Percentiles rank a stretch among this genome's conserved stretches.
Conservation (phyloP, 2,329 filamentous ascomycete species). For the Neonectria neomacrospora region DNA sequence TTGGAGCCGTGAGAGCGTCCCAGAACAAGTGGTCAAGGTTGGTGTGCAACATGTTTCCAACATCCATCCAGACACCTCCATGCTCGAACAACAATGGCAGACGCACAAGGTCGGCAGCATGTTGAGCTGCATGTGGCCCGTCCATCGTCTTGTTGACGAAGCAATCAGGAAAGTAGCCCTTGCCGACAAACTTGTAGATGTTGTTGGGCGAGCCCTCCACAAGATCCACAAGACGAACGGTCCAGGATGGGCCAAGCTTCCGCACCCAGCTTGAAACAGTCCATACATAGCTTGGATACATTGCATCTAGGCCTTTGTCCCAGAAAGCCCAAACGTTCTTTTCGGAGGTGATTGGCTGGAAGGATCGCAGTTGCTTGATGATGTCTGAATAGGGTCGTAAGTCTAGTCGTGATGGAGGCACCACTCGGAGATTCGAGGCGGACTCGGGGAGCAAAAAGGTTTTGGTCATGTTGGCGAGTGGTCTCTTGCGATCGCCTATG, state of each 20-base stretch:
- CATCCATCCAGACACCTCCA: constrained; percentile 58
- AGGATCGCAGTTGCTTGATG: constrained; percentile 41
- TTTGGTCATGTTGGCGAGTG: constrained; percentile 17
- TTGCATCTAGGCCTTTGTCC: constrained; percentile 51
- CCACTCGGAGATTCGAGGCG: constrained; percentile 26
- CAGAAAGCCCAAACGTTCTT: constrained; percentile 60
- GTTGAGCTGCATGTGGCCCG: constrained; percentile 53
- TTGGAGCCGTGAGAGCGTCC: constrained; percentile 51
- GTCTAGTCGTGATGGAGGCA: constrained; percentile 28
- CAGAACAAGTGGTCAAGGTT: constrained; percentile 57
- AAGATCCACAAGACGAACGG: constrained; percentile 53
- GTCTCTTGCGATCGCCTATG: neutral
- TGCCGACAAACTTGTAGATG: constrained; percentile 48
- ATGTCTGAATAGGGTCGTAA: constrained; percentile 48
- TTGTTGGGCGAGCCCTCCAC: constrained; percentile 51
- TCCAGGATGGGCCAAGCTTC: constrained; percentile 54
- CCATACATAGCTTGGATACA: constrained; percentile 51
- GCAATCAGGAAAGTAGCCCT: constrained; percentile 43
- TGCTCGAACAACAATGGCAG: constrained; percentile 53
- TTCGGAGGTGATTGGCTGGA: constrained; percentile 50
- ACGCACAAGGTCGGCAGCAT: constrained; percentile 60
- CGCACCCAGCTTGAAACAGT: constrained; percentile 57
- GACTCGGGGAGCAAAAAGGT: constrained; percentile 19
- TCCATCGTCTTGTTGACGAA: constrained; percentile 50
- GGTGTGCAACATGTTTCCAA: constrained; percentile 54